Base-by-base conservation (phyloP, 2,329 filamentous ascomycete species). In the Colletotrichum endophyticum region DNA sequence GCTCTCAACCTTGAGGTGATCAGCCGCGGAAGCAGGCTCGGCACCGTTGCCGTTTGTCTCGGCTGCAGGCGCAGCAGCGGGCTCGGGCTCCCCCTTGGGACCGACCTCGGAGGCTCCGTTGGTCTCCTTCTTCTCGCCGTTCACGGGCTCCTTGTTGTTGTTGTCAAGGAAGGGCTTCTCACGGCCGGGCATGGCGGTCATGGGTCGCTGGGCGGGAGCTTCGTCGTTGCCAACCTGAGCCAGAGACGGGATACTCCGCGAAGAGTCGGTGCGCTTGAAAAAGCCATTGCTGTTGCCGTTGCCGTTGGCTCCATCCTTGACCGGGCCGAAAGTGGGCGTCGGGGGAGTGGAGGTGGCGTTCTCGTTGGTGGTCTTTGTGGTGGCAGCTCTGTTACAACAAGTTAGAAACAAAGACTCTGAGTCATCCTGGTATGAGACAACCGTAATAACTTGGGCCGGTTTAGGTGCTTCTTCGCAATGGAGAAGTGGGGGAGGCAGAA, bases 111-210 rank as follows among this genome's bases (percentile, higher is more conserved):
- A 27, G 22, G 56, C 32, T 15, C n/a, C 53, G 22, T 53, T n/a
- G 56, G 15, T 19, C 15, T 27, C 44, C 36, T 66, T 39, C 53
- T 69, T 69, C 66, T 69, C 66, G 53, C 66, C 56, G 53, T 70
- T 34, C 25, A 64, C 15, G 8, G 73, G 57, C 63, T 73, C 56
- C 56, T 73, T 73, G 36, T 73, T 73, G 36, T 73, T 73, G 44
- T n/a, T 59, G 32, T 57, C 57, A 8, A 69, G 30, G 56, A 76
- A 59, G 22, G 39, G 28, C 73, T 73, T 76, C 28, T 76, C 73
- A 22, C 70, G 64, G 22, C 73, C 73, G 22, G 73, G 73, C 73
- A 76, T 76, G 4, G 73, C 73, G 56, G 73, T 76, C 70, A 76
- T 69, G 39, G 73, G 73, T 34, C 73, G 36, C n/a, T 15, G 44